Percentiles rank a stretch among this genome's conserved stretches.
phyloP scores from a whole-genome alignment of 371 early-diverging fungal genomes.

The Mortierella sp. region DNA sequence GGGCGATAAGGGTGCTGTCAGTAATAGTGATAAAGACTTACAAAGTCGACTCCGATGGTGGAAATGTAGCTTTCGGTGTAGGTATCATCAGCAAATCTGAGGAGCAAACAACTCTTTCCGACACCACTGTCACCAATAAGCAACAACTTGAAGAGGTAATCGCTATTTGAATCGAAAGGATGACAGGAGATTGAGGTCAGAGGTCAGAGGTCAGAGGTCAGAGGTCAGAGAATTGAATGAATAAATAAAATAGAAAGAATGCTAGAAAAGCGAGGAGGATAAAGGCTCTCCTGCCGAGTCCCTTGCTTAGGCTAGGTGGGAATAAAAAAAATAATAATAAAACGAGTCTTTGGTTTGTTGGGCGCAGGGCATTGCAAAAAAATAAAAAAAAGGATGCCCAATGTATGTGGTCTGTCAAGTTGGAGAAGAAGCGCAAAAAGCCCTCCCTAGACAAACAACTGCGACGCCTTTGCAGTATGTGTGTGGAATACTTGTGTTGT shows the following conservation, averaged over 20 bases:
- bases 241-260: not conserved
- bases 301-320: conserved; percentile 8
- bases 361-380: not conserved
- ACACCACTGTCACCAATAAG: conserved; percentile 99
- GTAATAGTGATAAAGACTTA: conserved; percentile 59
- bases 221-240: not conserved
- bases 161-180: conserved; percentile 63
- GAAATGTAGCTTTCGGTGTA: conserved; percentile 98
- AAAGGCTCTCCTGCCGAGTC: not conserved
- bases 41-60: conserved; percentile 99
- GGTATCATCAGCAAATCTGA: conserved; percentile 98
- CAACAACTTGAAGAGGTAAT: conserved; percentile 98
- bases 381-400: not conserved
- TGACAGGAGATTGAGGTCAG: not conserved
- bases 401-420: not conserved
- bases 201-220: too few species aligned
- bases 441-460: not conserved
- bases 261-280: not conserved
- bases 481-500: not conserved
- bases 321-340: not conserved
- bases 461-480: not conserved
- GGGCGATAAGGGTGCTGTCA: too few species aligned
- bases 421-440: not conserved
- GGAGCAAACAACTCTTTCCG: conserved; percentile 98
- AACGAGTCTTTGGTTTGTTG: not conserved